Conservation (phyloP, 1,284 basidiomycete genomes). For the Puccinia hordei region DNA sequence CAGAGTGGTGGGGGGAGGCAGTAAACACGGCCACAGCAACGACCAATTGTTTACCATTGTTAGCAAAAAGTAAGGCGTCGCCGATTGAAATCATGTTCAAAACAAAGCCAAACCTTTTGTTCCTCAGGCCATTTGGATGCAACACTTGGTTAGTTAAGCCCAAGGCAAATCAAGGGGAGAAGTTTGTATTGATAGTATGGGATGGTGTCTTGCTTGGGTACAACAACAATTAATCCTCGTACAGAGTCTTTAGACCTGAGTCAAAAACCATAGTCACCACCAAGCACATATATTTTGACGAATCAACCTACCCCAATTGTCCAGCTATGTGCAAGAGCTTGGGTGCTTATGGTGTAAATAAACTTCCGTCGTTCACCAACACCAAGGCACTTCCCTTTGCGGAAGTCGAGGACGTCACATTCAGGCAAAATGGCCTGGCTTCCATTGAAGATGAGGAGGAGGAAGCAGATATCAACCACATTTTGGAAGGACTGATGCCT, state of each 20-base stretch:
- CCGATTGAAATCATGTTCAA: neutral
- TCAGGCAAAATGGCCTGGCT: too few species aligned
- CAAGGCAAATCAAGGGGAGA: neutral
- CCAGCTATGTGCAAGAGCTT: neutral
- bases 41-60: neutral
- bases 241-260: neutral
- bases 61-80: neutral
- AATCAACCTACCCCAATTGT: neutral
- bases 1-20: neutral
- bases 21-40: neutral
- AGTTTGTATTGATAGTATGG: neutral
- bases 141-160: neutral
- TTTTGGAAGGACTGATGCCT: too few species aligned
- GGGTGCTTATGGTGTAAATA: too few species aligned
- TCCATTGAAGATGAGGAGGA: too few species aligned
- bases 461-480: too few species aligned
- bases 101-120: neutral
- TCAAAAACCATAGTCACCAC: neutral
- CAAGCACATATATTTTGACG: conserved; percentile 10
- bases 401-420: too few species aligned
- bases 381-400: too few species aligned
- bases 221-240: neutral
- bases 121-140: conserved; percentile 11
- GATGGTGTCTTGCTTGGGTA: conserved; percentile 19
- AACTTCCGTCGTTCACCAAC: neutral